These are phyloP conservation scores for Fusarium marasasianum DNA, from an alignment of 2,329 filamentous ascomycete species.

Conservation along the genomic window DNA sequence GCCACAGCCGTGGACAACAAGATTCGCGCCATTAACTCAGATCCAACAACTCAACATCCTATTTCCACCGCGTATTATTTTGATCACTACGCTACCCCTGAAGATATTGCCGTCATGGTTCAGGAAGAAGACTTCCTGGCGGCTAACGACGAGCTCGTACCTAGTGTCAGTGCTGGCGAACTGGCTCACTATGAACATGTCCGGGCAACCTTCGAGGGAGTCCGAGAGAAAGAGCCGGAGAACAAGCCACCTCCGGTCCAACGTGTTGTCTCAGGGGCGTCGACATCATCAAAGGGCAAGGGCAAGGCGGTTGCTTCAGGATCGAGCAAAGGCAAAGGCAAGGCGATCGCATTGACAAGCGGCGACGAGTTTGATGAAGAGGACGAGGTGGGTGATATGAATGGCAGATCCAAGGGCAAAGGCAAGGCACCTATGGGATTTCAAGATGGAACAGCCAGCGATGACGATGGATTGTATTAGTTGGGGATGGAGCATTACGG, in stretches of 20 bases:
- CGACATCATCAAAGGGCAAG: constrained; percentile 47
- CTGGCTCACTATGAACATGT: constrained; percentile 90
- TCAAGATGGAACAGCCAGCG: constrained; percentile 63
- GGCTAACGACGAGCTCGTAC: constrained; percentile 87
- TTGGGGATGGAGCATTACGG: neutral
- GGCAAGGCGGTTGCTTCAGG: constrained; percentile 44
- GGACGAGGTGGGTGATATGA: constrained; percentile 45
- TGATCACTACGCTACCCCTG: constrained; percentile 84
- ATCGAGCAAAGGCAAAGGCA: constrained; percentile 47
- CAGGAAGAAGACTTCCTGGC: constrained; percentile 86
- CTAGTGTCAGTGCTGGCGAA: constrained; percentile 91
- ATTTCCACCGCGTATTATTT: constrained; percentile 95
- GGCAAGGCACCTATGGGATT: constrained; percentile 64
- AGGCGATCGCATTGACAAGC: constrained; percentile 45
- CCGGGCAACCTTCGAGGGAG: constrained; percentile 81
- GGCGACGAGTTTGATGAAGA: constrained; percentile 49
- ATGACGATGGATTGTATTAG: constrained; percentile 67
- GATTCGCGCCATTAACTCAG: constrained; percentile 74
- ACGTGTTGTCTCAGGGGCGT: constrained; percentile 41
- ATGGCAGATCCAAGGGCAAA: constrained; percentile 60
- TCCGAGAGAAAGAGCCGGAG: constrained; percentile 47
- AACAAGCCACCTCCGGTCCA: constrained; percentile 49
- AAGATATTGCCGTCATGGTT: constrained; percentile 88
- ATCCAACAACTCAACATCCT: constrained; percentile 50
- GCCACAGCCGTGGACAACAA: constrained; percentile 85